These are phyloP conservation scores for Cladosporium sp. DNA, from an alignment of 2,329 filamentous ascomycete species.

Conservation along the genomic window DNA sequence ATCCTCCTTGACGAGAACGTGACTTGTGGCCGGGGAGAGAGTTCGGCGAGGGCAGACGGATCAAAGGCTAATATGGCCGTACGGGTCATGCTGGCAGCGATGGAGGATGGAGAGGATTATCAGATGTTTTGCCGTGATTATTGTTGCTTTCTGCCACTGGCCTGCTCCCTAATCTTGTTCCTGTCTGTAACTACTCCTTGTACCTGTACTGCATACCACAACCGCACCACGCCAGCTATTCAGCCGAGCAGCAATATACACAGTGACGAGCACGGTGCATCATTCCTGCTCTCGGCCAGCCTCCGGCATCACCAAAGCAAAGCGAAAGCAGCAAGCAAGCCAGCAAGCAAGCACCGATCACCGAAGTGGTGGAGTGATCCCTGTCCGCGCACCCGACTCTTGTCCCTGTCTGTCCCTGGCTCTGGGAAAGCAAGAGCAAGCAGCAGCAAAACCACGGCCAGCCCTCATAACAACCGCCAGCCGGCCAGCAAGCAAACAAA, in stretches of 20 bases:
- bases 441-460: background rate
- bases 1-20: background rate
- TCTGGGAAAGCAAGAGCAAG: background rate
- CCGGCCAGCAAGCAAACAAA: too few relatives aligned
- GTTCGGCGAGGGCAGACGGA: background rate
- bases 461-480: background rate
- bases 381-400: background rate
- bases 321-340: too few relatives aligned
- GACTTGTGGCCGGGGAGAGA: constrained; percentile 7
- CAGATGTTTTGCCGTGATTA: background rate
- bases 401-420: constrained; percentile 7
- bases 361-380: background rate
- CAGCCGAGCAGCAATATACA: background rate
- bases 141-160: background rate
- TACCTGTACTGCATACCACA: background rate
- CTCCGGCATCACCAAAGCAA: background rate
- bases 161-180: constrained; percentile 7
- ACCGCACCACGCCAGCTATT: background rate
- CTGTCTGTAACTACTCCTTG: background rate
- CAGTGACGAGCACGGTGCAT: background rate
- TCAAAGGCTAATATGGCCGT: background rate
- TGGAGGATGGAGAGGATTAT: background rate
- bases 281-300: background rate
- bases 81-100: constrained; percentile 1
- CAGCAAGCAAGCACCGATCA: constrained; percentile 3